Percentiles rank a stretch among this genome's conserved stretches.
These are phyloP conservation scores for Pilobolus umbonatus DNA, from an alignment of 192 early-diverging fungal genomes.

Conservation along the genomic window DNA sequence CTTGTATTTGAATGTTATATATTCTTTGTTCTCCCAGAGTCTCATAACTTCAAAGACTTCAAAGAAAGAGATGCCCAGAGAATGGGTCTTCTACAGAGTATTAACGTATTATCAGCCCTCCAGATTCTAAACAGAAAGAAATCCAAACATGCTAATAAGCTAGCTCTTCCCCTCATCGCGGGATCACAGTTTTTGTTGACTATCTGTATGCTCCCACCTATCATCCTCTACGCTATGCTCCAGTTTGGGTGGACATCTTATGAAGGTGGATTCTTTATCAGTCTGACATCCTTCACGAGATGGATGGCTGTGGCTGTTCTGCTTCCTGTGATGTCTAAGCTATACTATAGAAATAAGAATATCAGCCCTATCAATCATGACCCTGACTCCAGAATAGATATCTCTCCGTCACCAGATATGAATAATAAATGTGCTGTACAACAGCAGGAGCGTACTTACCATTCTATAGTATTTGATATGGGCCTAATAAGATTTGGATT, in stretches of 20 bases:
- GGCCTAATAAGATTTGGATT: slow-evolving; percentile 42
- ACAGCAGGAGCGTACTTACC: neutral
- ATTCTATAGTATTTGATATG: slow-evolving; percentile 32
- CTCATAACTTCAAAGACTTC: slow-evolving; percentile 9
- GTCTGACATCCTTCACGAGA: slow-evolving; percentile 19
- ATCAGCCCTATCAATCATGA: neutral
- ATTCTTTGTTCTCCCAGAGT: slow-evolving; percentile 27
- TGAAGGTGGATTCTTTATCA: slow-evolving; percentile 38
- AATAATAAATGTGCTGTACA: neutral
- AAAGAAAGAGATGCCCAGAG: neutral
- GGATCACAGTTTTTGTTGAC: slow-evolving; percentile 18
- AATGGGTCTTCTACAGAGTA: slow-evolving; percentile 8
- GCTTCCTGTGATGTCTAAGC: slow-evolving; percentile 28
- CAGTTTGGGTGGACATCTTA: slow-evolving; percentile 42
- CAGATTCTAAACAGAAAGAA: slow-evolving; percentile 18
- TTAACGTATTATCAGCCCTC: slow-evolving; percentile 34
- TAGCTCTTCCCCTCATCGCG: slow-evolving; percentile 19
- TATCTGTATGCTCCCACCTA: slow-evolving; percentile 17
- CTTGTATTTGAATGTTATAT: slow-evolving; percentile 2
- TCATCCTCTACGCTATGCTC: slow-evolving; percentile 38
- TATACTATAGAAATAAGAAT: slow-evolving; percentile 24
- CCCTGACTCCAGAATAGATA: neutral
- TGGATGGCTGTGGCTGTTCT: slow-evolving; percentile 31
- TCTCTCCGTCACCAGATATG: neutral
- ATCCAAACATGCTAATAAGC: slow-evolving; percentile 9